Percentiles rank a stretch among this genome's conserved stretches.
phyloP scores from a whole-genome alignment of 805 yeast species.

The Debaryomyces prosopidis region DNA sequence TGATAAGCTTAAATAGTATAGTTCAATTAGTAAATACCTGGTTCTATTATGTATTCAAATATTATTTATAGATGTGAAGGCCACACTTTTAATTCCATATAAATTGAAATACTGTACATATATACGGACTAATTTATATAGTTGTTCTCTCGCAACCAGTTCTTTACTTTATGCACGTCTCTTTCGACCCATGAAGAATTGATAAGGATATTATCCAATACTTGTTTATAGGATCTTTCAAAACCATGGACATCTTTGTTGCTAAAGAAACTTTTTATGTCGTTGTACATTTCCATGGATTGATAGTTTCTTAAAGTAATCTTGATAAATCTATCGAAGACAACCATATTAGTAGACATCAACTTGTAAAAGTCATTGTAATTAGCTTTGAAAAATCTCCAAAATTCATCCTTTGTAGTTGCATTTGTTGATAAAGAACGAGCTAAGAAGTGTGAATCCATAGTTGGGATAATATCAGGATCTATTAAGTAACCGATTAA shows the following conservation, averaged over 20 bases:
- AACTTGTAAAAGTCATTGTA: conserved; percentile 45
- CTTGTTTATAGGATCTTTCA: conserved; percentile 57
- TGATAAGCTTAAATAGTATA: conserved; percentile 12
- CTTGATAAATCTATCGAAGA: conserved; percentile 49
- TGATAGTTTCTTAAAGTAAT: conserved; percentile 41
- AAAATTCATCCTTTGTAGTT: conserved; percentile 41
- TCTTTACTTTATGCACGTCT: conserved; percentile 40
- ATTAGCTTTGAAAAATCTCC: conserved; percentile 51
- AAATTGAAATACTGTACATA: neutral
- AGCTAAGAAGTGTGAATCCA: conserved; percentile 60
- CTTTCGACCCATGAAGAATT: conserved; percentile 52
- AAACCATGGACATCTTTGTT: conserved; percentile 43
- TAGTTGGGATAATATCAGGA: conserved; percentile 48
- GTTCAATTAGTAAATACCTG: conserved; percentile 1
- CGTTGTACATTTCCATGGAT: conserved; percentile 30
- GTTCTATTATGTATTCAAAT: neutral
- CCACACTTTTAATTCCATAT: neutral
- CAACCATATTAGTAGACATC: conserved; percentile 52
- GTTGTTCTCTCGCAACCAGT: conserved; percentile 39
- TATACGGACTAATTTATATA: conserved; percentile 4
- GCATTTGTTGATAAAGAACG: conserved; percentile 48
- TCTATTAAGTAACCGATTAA: conserved; percentile 44
- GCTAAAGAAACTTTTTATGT: conserved; percentile 29
- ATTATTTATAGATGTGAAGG: neutral
- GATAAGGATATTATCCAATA: conserved; percentile 54